phyloP scores from a whole-genome alignment of 768 basidiomycete species.

The Amanita subjunquillea region DNA sequence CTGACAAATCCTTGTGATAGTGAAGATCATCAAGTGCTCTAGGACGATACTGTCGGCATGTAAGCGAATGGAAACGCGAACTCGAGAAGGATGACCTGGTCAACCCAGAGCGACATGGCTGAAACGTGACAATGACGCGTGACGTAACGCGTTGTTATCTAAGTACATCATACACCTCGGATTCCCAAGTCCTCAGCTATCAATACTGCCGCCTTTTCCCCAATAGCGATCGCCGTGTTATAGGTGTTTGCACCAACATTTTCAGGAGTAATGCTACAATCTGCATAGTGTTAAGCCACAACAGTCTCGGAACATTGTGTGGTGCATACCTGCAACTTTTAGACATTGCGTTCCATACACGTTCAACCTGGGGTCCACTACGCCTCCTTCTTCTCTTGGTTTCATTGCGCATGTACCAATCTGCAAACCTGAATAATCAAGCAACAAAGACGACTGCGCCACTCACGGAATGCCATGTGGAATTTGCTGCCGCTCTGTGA shows the following conservation, averaged over 20 bases:
- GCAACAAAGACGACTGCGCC: neutral
- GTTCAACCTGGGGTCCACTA: conserved; percentile 51
- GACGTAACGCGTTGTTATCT: conserved; percentile 1
- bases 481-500: conserved; percentile 23
- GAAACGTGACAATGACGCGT: conserved; percentile 9
- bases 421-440: conserved; percentile 18
- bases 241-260: conserved; percentile 34
- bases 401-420: conserved; percentile 66
- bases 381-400: conserved; percentile 42
- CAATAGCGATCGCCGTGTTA: conserved; percentile 34
- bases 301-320: neutral
- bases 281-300: conserved; percentile 9
- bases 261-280: conserved; percentile 27
- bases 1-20: conserved; percentile 77
- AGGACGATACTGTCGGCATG: conserved; percentile 64
- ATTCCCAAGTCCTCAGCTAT: conserved; percentile 44
- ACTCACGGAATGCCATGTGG: conserved; percentile 36
- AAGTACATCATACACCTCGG: conserved; percentile 7
- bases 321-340: conserved; percentile 41
- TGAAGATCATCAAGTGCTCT: conserved; percentile 75
- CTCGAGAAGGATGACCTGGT: conserved; percentile 29
- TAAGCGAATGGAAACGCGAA: neutral
- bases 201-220: conserved; percentile 53
- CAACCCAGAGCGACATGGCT: conserved; percentile 62
- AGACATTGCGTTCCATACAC: conserved; percentile 51